These are phyloP conservation scores for Candida sanyaensis DNA, from an alignment of 1,139 yeast species.

Conservation along the genomic window DNA sequence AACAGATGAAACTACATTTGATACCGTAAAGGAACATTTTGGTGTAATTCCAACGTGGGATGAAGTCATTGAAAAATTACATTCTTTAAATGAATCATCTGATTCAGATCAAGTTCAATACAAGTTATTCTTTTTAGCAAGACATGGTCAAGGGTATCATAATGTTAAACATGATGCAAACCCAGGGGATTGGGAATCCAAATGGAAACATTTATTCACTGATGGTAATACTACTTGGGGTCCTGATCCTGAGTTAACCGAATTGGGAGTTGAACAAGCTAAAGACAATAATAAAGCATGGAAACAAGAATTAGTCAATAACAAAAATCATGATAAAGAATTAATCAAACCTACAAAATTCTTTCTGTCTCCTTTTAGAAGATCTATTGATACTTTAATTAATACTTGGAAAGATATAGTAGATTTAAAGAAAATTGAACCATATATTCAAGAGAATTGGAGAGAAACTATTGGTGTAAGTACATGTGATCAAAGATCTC, in stretches of 20 bases:
- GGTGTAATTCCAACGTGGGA: slow-evolving; percentile 39
- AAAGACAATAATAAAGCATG: slow-evolving; percentile 26
- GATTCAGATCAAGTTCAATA: slow-evolving; percentile 18
- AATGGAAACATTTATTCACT: slow-evolving; percentile 45
- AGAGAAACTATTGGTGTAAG: slow-evolving; percentile 49
- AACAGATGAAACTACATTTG: slow-evolving; percentile 40
- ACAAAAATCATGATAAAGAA: slow-evolving; percentile 13
- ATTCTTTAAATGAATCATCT: slow-evolving; percentile 28
- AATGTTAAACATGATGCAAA: slow-evolving; percentile 44
- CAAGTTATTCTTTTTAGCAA: slow-evolving; percentile 42
- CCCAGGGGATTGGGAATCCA: slow-evolving; percentile 46
- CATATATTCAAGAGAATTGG: slow-evolving; percentile 41
- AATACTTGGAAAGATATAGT: slow-evolving; percentile 33
- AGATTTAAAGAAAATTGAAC: slow-evolving; percentile 25
- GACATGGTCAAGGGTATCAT: slow-evolving; percentile 52
- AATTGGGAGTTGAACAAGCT: slow-evolving; percentile 43
- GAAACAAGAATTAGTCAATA: slow-evolving; percentile 22
- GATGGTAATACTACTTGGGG: slow-evolving; percentile 50
- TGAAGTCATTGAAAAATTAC: slow-evolving; percentile 25
- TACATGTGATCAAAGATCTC: slow-evolving; percentile 45
- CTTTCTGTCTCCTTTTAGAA: slow-evolving; percentile 38
- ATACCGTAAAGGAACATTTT: slow-evolving; percentile 41
- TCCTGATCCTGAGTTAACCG: slow-evolving; percentile 48
- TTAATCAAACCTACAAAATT: slow-evolving; percentile 30
- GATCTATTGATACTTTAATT: slow-evolving; percentile 41